These are phyloP conservation scores for Paramecium pentaurelia DNA, from an alignment of 73 alveolate species.

Conservation along the genomic window DNA sequence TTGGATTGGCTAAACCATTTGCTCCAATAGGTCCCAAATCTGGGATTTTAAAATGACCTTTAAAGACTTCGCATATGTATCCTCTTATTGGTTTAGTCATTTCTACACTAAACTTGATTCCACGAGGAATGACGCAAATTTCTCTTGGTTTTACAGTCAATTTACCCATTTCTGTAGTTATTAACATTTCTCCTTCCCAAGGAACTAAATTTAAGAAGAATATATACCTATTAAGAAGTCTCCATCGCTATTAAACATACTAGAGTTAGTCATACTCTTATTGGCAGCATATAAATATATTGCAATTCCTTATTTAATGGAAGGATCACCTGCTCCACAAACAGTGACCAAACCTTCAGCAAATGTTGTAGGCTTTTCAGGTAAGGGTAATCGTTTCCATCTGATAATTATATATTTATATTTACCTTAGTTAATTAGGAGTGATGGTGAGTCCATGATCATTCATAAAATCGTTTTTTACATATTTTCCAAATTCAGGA, in stretches of 20 bases:
- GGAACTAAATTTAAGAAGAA: constrained; percentile 65
- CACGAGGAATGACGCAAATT: constrained; percentile 83
- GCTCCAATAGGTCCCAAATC: constrained; percentile 95
- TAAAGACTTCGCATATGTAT: constrained; percentile 77
- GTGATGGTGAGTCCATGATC: constrained; percentile 66
- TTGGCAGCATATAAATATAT: constrained; percentile 81
- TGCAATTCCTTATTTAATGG: constrained; percentile 75
- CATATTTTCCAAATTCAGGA: constrained; percentile 42
- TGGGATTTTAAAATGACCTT: constrained; percentile 81
- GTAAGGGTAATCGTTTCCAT: constrained; percentile 71
- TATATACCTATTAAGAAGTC: constrained; percentile 63
- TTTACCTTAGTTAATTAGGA: constrained; percentile 70
- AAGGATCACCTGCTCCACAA: constrained; percentile 88
- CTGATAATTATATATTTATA: constrained; percentile 37
- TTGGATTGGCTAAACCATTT: constrained; percentile 85
- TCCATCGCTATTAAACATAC: constrained; percentile 84
- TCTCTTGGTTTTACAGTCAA: constrained; percentile 72
- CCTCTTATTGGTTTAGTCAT: constrained; percentile 74
- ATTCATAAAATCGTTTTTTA: constrained; percentile 59
- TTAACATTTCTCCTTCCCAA: constrained; percentile 71
- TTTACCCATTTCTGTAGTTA: constrained; percentile 82
- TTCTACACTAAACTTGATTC: constrained; percentile 81
- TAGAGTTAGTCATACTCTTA: constrained; percentile 71
- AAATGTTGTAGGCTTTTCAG: constrained; percentile 68
- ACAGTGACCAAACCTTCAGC: constrained; percentile 78